These are phyloP conservation scores for Penicillium oxalicum DNA, from an alignment of 2,329 filamentous ascomycete genomes.

Conservation along the genomic window DNA sequence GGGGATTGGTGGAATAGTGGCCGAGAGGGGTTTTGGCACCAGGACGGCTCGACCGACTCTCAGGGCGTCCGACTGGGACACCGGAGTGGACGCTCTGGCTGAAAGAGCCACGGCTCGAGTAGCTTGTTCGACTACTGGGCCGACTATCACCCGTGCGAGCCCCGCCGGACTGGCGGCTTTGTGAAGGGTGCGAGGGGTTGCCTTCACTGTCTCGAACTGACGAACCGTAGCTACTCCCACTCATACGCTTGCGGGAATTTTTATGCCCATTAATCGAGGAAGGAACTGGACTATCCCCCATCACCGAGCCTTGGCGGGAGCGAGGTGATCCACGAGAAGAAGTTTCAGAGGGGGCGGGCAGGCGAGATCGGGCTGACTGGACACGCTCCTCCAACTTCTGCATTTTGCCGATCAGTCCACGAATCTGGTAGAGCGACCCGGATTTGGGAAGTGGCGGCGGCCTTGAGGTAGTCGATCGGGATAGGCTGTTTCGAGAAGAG, in stretches of 20 bases:
- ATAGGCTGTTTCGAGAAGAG: conserved; percentile 36
- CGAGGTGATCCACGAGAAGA: conserved; percentile 78
- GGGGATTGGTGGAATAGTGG: conserved; percentile 46
- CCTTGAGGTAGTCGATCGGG: conserved; percentile 45
- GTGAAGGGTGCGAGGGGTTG: conserved; percentile 30
- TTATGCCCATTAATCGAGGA: conserved; percentile 52
- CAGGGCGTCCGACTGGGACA: conserved; percentile 49
- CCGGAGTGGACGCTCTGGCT: conserved; percentile 36
- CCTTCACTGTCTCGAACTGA: conserved; percentile 34
- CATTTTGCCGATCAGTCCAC: conserved; percentile 92
- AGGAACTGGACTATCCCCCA: conserved; percentile 46
- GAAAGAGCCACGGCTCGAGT: conserved; percentile 41
- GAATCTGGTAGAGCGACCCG: conserved; percentile 83
- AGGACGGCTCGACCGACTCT: conserved; percentile 58
- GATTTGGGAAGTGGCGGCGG: conserved; percentile 50
- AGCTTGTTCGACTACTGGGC: conserved; percentile 67
- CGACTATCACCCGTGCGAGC: conserved; percentile 49
- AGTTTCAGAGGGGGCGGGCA: conserved; percentile 72
- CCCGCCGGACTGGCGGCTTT: conserved; percentile 46
- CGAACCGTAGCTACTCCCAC: conserved; percentile 39
- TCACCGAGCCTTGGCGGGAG: conserved; percentile 39
- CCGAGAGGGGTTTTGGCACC: conserved; percentile 60
- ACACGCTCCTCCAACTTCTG: conserved; percentile 91
- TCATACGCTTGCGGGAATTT: conserved; percentile 37
- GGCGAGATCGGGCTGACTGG: conserved; percentile 81